Evolutionary conservation across 352 stramenopile genomes (phyloP).

Genomic region (Globisporangium emineosum): DNA sequence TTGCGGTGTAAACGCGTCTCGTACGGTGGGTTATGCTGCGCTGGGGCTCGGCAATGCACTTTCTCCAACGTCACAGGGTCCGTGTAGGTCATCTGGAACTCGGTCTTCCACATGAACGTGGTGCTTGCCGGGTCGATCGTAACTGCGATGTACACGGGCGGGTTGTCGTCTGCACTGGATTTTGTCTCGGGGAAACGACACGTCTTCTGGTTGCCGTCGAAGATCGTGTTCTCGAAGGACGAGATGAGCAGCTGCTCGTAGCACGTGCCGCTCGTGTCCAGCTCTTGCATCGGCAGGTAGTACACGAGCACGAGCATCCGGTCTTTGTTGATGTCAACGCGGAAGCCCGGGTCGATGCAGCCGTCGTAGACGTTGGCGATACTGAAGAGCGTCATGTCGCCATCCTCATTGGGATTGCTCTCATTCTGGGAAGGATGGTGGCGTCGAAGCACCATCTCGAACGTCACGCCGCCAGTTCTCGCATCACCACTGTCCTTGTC

Average conservation of each 20-base stretch:
- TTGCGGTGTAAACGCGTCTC: conserved; percentile 27
- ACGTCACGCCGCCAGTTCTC: conserved; percentile 39
- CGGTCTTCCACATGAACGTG: conserved; percentile 24
- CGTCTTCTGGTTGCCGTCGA: conserved; percentile 13
- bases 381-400: conserved; percentile 69
- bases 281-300: conserved; percentile 46
- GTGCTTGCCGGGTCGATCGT: conserved; percentile 42
- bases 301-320: conserved; percentile 60
- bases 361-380: conserved; percentile 60
- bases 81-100: conserved; percentile 62
- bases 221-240: conserved; percentile 13
- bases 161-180: conserved; percentile 37
- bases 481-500: background rate
- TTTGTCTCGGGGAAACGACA: conserved; percentile 29
- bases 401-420: conserved; percentile 23
- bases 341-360: conserved; percentile 66
- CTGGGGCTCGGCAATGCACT: conserved; percentile 33
- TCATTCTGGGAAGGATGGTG: conserved; percentile 12
- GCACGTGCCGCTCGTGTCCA: conserved; percentile 33
- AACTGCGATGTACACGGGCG: conserved; percentile 53
- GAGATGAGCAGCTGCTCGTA: conserved; percentile 50
- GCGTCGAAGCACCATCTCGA: conserved; percentile 63
- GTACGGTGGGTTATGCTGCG: conserved; percentile 25
- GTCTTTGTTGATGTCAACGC: conserved; percentile 55
- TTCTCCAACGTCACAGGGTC: conserved; percentile 39